Conservation (phyloP, 1,284 basidiomycete genomes). For the Rhodotorula sp. region DNA sequence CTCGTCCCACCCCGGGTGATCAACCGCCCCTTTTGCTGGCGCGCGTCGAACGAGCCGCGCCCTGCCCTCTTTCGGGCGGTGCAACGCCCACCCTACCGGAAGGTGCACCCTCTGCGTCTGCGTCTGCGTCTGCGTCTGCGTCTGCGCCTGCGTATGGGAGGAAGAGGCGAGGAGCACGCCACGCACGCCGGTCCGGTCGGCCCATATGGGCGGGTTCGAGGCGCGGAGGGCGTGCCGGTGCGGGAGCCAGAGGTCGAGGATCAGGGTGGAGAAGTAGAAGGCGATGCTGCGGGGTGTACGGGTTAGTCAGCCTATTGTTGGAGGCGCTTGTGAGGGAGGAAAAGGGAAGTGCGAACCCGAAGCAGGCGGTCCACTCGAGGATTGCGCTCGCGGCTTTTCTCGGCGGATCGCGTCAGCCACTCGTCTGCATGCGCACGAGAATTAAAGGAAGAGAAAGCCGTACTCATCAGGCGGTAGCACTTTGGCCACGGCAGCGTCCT, state of each 20-base stretch:
- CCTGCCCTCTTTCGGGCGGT: too few species aligned
- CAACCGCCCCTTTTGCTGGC: too few species aligned
- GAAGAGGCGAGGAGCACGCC: not conserved
- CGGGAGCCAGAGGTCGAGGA: constrained; percentile 27
- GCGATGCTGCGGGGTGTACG: not conserved
- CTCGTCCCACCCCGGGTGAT: too few species aligned
- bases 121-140: not conserved
- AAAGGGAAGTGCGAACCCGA: constrained; percentile 1
- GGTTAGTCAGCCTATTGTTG: not conserved
- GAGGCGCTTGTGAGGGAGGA: too few species aligned
- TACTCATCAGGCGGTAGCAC: constrained; percentile 26
- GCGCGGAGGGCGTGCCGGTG: constrained; percentile 1
- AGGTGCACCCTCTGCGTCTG: too few species aligned
- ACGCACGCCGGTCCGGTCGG: constrained; percentile 2
- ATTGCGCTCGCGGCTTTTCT: constrained; percentile 23
- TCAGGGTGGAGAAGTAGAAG: constrained; percentile 15
- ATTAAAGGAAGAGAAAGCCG: not conserved
- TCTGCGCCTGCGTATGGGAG: not conserved
- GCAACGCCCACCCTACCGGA: too few species aligned
- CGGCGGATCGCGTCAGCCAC: too few species aligned
- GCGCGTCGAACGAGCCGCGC: too few species aligned
- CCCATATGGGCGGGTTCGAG: not conserved
- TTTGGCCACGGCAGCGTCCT: not conserved
- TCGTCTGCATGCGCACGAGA: not conserved
- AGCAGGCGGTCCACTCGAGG: constrained; percentile 22